phyloP scores from a whole-genome alignment of 768 basidiomycete species.

The Phaffia australis region DNA sequence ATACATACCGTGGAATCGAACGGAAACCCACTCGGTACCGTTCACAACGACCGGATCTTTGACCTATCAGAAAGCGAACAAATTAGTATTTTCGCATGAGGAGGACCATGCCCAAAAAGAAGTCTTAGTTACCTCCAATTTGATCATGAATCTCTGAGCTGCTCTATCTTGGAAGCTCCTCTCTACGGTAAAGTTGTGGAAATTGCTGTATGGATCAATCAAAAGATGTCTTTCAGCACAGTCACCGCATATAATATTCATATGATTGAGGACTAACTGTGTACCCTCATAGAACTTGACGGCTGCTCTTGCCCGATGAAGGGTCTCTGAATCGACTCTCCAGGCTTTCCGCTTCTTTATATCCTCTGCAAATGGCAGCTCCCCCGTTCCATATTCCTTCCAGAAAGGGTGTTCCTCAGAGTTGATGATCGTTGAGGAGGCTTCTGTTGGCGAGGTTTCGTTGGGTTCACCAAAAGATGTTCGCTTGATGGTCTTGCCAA shows the following conservation, averaged over 20 bases:
- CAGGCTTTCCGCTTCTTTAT: conserved; percentile 43
- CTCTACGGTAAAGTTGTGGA: conserved; percentile 91
- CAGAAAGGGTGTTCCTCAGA: conserved; percentile 29
- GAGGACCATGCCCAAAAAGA: neutral
- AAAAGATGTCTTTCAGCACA: neutral
- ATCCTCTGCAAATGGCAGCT: conserved; percentile 13
- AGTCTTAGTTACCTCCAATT: conserved; percentile 52
- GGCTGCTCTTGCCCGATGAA: conserved; percentile 50
- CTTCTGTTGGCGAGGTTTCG: neutral
- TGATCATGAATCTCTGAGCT: conserved; percentile 76
- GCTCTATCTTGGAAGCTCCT: conserved; percentile 73
- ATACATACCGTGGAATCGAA: conserved; percentile 60
- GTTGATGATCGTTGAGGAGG: neutral
- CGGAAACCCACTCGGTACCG: conserved; percentile 86
- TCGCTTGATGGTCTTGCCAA: conserved; percentile 37
- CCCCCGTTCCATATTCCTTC: conserved; percentile 33
- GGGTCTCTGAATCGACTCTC: conserved; percentile 49
- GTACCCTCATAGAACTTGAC: conserved; percentile 67
- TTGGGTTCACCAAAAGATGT: neutral
- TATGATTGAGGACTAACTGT: conserved; percentile 42
- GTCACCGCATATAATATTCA: neutral
- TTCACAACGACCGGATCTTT: conserved; percentile 79
- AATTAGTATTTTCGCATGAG: neutral
- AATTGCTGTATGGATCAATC: conserved; percentile 48
- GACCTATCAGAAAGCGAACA: conserved; percentile 44